These are phyloP conservation scores for Colletotrichum acutatum DNA, from an alignment of 2,329 filamentous ascomycete species.

Conservation along the genomic window DNA sequence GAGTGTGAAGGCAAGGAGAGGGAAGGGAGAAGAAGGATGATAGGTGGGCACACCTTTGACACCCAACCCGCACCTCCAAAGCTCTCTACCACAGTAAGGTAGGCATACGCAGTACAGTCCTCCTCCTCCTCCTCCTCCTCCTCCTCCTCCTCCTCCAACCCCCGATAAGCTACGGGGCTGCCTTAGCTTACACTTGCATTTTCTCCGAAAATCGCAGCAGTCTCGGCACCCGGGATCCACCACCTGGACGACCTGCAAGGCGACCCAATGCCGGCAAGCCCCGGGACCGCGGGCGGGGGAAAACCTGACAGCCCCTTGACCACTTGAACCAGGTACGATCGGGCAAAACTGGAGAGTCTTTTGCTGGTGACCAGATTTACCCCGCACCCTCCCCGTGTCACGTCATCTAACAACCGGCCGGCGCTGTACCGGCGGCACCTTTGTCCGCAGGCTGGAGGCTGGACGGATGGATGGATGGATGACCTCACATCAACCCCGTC, in stretches of 20 bases:
- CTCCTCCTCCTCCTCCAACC: not conserved
- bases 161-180: slow-evolving; percentile 4
- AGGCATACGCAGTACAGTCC: too few species aligned
- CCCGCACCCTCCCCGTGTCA: not conserved
- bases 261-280: not conserved
- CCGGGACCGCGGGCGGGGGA: slow-evolving; percentile 2
- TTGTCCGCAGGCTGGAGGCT: not conserved
- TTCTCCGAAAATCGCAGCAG: not conserved
- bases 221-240: not conserved
- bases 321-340: slow-evolving; percentile 9
- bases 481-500: slow-evolving; percentile 9
- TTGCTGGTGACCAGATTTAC: not conserved
- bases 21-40: not conserved
- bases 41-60: not conserved
- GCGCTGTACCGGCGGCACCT: not conserved
- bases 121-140: not conserved
- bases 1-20: not conserved
- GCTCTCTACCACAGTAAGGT: not conserved
- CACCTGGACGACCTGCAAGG: not conserved
- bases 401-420: not conserved
- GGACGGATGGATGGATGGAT: not conserved
- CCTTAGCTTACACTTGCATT: not conserved
- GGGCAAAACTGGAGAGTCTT: not conserved
- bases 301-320: too few species aligned
- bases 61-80: not conserved